Base-by-base conservation (phyloP, 306 rosid genomes). In the Luffa acutangula region DNA sequence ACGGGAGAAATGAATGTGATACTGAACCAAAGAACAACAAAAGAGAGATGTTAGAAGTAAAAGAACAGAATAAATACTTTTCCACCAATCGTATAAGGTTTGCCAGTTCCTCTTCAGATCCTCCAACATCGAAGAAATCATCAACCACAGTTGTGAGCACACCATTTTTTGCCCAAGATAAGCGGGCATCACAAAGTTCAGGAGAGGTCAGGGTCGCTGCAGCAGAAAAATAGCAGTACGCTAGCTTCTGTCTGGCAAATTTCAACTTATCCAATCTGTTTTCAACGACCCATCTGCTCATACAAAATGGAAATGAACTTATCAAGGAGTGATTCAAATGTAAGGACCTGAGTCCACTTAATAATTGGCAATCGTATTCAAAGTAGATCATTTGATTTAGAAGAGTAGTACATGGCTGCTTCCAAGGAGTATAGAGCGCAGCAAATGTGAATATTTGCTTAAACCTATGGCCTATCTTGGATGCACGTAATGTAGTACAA, bases 71-170 rank as follows among this genome's bases (percentile, higher is more conserved):
- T 18, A 81, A 83, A 71, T 90, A 94, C 98, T 87, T 82, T 84
- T 92, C 87, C 45, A 94, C 82, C 71, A 94, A 84, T 65, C 85
- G 89, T 78, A 92, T 85, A 41, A 94, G 98, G 84, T 90, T 88
- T 73, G 83, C 46, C 56, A 85, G 78, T 84, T 95, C 97, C 81
- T 87, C 91, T 78, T 87, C 85, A 48, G 97, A 86, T 79, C 95
- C 84, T 15, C 95, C 91, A 60, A 89, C 76, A 25, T 92, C 97
- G 84, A 85, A 92, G 89, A 95, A 95, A 85, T 94, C 97, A 85
- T 92, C 97, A 12, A 95, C 93, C 79, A 86, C 90, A 63, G 98
- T 91, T 48, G 90, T 79, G 48, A 94, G 97, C 62, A 92, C 89
- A 58, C 92, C 95, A 51, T 78, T 88, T 81, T 95, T 92, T 0